Percentiles rank a stretch among this genome's conserved stretches.
Conservation (phyloP, 1,284 basidiomycete species). For the Cryptococcus amylolentus region DNA sequence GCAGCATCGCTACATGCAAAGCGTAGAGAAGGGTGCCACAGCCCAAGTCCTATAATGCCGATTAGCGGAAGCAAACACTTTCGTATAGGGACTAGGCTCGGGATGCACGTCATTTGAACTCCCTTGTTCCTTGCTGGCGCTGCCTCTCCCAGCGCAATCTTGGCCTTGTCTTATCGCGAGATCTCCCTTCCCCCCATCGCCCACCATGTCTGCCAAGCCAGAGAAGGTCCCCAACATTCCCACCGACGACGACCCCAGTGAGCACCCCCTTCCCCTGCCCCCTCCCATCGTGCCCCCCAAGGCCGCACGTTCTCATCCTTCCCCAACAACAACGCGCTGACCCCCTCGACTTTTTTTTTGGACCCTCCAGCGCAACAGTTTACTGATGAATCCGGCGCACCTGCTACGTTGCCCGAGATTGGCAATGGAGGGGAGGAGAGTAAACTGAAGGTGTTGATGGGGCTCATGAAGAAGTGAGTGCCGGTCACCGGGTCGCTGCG, state of each 20-base stretch:
- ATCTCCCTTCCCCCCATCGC: not conserved
- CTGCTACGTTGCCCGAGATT: constrained; percentile 66
- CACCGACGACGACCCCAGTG: constrained; percentile 37
- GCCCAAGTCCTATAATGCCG: no score
- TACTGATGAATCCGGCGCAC: constrained; percentile 49
- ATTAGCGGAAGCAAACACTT: no score
- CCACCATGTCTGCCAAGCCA: constrained; percentile 3
- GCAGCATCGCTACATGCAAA: no score
- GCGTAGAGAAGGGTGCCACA: no score
- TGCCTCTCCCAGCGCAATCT: not conserved
- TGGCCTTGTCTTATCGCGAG: not conserved
- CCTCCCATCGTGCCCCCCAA: not conserved
- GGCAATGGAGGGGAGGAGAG: constrained; percentile 74
- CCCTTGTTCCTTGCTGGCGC: no score
- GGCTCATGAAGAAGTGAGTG: constrained; percentile 78
- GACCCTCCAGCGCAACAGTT: constrained; percentile 27
- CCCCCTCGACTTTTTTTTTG: not conserved
- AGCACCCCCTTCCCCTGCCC: constrained; percentile 10
- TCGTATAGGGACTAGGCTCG: no score
- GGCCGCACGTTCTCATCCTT: not conserved
- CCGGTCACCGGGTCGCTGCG: not conserved
- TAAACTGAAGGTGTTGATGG: constrained; percentile 84
- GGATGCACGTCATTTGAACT: no score
- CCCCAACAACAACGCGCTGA: not conserved
- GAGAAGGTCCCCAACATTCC: constrained; percentile 25